Percentiles rank a stretch among this genome's conserved stretches.
Evolutionary conservation across 768 basidiomycete species (phyloP).

Genomic region (Suillus bovinus): DNA sequence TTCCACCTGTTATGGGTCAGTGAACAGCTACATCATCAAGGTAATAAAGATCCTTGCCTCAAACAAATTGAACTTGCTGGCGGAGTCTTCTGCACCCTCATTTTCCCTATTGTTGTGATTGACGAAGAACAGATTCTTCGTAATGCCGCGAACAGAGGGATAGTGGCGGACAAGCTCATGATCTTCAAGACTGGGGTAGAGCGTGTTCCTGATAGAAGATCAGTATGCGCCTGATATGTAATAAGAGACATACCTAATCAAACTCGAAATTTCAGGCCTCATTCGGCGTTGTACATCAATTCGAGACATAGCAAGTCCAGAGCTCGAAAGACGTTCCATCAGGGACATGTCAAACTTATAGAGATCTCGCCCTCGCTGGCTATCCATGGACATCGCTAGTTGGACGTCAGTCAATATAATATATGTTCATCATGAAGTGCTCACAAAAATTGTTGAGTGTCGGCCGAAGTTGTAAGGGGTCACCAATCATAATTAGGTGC

Average conservation of each 20-base stretch:
- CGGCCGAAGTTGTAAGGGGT: slow-evolving; percentile 74
- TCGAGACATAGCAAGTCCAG: slow-evolving; percentile 63
- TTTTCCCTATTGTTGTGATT: slow-evolving; percentile 63
- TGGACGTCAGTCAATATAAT: background rate
- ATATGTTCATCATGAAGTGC: slow-evolving; percentile 15
- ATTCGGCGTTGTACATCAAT: slow-evolving; percentile 76
- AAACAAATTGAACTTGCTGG: slow-evolving; percentile 64
- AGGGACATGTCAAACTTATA: slow-evolving; percentile 73
- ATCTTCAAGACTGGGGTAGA: slow-evolving; percentile 64
- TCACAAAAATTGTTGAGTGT: slow-evolving; percentile 62
- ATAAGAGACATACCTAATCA: slow-evolving; percentile 30
- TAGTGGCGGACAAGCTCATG: slow-evolving; percentile 52
- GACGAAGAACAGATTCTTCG: slow-evolving; percentile 67
- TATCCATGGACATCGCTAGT: slow-evolving; percentile 70
- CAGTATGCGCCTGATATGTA: background rate
- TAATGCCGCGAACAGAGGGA: slow-evolving; percentile 60
- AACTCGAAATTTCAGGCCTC: slow-evolving; percentile 65
- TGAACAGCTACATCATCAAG: slow-evolving; percentile 20
- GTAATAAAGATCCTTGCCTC: slow-evolving; percentile 61
- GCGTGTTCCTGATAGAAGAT: slow-evolving; percentile 42
- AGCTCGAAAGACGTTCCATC: slow-evolving; percentile 68
- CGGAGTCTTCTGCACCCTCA: slow-evolving; percentile 57
- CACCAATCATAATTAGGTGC: slow-evolving; percentile 80
- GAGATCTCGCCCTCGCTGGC: slow-evolving; percentile 48
- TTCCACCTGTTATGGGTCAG: slow-evolving; percentile 28